Percentiles rank a stretch among this genome's conserved stretches.
Conservation (phyloP, 176 grass and related monocot genomes). For the Hordeum vulgare region DNA sequence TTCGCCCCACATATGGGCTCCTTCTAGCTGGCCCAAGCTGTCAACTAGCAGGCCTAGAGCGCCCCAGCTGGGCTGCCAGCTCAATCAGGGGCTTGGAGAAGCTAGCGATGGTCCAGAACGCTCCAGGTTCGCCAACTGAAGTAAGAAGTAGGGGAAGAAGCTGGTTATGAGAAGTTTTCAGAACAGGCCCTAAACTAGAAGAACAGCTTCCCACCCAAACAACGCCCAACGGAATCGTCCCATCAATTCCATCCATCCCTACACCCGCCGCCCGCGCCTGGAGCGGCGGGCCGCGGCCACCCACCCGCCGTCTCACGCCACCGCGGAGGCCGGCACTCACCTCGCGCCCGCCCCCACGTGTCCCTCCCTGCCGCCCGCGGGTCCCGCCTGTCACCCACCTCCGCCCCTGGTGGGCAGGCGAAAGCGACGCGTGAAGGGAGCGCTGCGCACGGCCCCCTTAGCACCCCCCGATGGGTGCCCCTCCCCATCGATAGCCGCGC, state of each 20-base stretch:
- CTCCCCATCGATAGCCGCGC: slow-evolving; percentile 69
- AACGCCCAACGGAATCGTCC: slow-evolving; percentile 19
- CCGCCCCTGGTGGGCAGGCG: slow-evolving; percentile 43
- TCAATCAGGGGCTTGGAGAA: too few species aligned
- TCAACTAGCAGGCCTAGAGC: too few species aligned
- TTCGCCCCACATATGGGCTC: too few species aligned
- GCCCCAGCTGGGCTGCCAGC: too few species aligned
- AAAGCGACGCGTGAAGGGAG: slow-evolving; percentile 57
- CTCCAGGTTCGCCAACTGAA: too few species aligned
- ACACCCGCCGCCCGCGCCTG: not conserved
- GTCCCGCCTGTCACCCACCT: slow-evolving; percentile 51
- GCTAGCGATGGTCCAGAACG: too few species aligned
- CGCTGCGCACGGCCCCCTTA: slow-evolving; percentile 20
- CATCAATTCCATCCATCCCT: not conserved
- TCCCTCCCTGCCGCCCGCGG: slow-evolving; percentile 28
- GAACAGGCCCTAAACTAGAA: not conserved
- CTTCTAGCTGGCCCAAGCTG: too few species aligned
- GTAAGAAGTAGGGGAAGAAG: too few species aligned
- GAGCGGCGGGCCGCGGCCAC: slow-evolving; percentile 27
- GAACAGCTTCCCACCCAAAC: not conserved
- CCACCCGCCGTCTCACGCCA: slow-evolving; percentile 33
- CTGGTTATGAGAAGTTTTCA: too few species aligned
- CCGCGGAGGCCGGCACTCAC: slow-evolving; percentile 29
- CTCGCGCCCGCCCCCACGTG: slow-evolving; percentile 38
- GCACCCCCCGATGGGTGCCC: slow-evolving; percentile 18